Base-by-base conservation (phyloP, 495 filamentous ascomycete genomes). In the Penicillium chermesinum region DNA sequence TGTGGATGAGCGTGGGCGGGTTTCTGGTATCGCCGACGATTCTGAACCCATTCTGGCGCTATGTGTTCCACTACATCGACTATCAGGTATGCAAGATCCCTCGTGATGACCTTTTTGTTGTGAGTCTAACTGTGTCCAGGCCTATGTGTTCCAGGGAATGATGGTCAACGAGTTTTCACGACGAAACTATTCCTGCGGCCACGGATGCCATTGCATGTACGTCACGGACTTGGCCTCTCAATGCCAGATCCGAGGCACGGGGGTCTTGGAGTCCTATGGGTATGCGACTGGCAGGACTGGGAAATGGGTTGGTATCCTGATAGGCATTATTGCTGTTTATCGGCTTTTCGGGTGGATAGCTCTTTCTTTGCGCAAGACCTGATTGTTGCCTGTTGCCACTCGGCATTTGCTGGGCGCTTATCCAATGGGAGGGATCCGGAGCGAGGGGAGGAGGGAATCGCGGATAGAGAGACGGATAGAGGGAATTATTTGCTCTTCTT, bases 101-200 rank as follows among this genome's bases (percentile, higher is more conserved):
- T 9, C 30, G 16, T 25, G 38, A 16, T 38, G 44, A 46, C n/a
- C 35, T 14, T 18, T 4, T 32, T 19, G 15, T 15, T 9, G 22
- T 39, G 38, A 34, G 38, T 34, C 30, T 47, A 32, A 40, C 36
- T 46, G 1, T 22, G 14, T 32, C 9, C 36, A 72, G 67, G 73
- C 79, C 15, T 91, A 88, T 54, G 87, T 91, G 22, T 91, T 93
- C 72, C 84, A 89, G 52, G 88, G 87, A 14, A 90, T 93, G 88
- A 88, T 93, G 86, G 79, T 91, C 16, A 91, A 91, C 59, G 86
- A 93, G 65, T 90, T 93, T 58, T 65, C 62, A 0, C 32, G 79
- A 12, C 64, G 86, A 1, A 74, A 53, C 8, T 93, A 86, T 58
- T 59, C 59, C 15, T 91, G 87, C 52, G 73, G 67, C 1, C 33